Evolutionary conservation across 2,329 filamentous ascomycete genomes (phyloP).

Genomic region (Diaporthe sp.): DNA sequence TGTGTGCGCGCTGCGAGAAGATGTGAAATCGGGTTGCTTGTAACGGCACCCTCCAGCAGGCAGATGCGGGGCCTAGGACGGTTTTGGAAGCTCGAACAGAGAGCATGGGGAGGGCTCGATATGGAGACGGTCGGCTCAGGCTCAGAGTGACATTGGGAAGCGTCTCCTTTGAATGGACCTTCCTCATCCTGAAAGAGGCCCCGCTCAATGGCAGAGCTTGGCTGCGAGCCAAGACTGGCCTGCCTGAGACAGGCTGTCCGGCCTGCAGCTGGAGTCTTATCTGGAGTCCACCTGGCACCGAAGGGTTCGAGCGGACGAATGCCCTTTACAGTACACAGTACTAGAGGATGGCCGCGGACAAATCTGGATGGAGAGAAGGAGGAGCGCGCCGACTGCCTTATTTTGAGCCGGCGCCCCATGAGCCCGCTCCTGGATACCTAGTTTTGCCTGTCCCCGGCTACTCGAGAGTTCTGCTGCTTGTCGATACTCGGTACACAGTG

Average conservation of each 20-base stretch:
- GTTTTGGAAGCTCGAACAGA: conserved; percentile 2
- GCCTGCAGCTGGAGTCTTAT: background rate
- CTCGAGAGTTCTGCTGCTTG: background rate
- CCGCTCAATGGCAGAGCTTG: conserved; percentile 1
- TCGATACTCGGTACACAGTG: background rate
- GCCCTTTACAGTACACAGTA: background rate
- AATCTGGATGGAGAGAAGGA: background rate
- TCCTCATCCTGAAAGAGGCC: conserved; percentile 10
- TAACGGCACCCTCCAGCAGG: background rate
- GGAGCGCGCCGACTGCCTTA: background rate
- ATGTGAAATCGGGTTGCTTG: background rate
- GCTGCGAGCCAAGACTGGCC: conserved; percentile 7
- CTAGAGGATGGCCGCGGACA: no score
- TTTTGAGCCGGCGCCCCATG: background rate
- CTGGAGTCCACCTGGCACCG: background rate
- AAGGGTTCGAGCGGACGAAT: background rate
- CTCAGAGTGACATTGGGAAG: background rate
- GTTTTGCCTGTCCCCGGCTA: background rate
- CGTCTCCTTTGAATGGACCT: background rate
- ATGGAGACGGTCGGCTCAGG: background rate
- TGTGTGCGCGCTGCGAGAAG: background rate
- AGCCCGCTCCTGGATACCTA: background rate
- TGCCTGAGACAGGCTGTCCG: background rate
- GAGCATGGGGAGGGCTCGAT: background rate
- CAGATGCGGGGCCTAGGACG: background rate